Base-by-base conservation (phyloP, 2,329 filamentous ascomycete genomes). In the Penicillium sp. region DNA sequence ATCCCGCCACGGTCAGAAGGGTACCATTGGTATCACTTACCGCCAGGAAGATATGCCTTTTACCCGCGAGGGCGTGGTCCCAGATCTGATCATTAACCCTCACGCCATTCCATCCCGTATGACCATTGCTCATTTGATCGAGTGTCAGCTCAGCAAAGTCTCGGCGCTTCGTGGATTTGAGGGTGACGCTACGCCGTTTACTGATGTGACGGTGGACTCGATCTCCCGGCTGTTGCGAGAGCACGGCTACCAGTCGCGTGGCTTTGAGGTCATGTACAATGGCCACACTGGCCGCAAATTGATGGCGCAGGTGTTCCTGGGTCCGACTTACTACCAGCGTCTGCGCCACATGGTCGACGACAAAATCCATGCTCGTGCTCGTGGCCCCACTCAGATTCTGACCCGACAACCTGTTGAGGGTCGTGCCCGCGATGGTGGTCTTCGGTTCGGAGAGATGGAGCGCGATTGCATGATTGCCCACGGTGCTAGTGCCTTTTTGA, bases 391-490 rank as follows among this genome's bases (percentile, higher is more conserved):
- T 14, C 92, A 98, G 69, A 98, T 98, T 59, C 79, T 98, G 70
- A 98, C 92, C 2, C 77, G 93, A 41, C 92, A 98, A 67, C 92
- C 92, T 12, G 92, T 98, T 10, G 92, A 98, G 70, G 92, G 92
- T 84, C 85, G 93, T 79, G 92, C 92, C 3, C 76, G 93, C 68
- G 93, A 98, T 63, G 92, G 92, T 76, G 92, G 92, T 73, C 77
- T 98, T 30, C 90, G 93, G 62, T 98, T 98, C 79, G 92, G 92
- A 81, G 92, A 98, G 75, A 98, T 98, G 92, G 93, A 98, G 70
- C 90, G 93, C 72, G 93, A 98, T 79, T 98, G 92, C 66, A 98
- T 98, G 92, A 98, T 98, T 72, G 88, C 93, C n/a, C 93, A 98
- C 64, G 92, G 92, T 62, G 92, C 93, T 3, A 90, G 87, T 37